Evolutionary conservation across 768 basidiomycete genomes (phyloP), one percentile per base, ranked within the genome.

Genomic region (Polyporus arcularius): DNA sequence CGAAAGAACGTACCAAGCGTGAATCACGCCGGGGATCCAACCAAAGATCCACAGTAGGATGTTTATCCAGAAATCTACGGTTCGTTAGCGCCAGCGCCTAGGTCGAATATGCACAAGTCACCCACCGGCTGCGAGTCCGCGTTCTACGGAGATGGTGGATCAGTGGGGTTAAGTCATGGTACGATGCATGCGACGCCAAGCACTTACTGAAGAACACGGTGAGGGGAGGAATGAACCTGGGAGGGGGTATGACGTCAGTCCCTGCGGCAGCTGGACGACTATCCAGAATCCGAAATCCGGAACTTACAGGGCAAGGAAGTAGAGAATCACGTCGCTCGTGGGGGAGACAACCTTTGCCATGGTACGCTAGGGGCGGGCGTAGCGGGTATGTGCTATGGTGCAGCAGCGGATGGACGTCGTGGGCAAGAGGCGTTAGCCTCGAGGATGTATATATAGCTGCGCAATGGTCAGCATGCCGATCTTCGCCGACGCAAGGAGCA

Each of bases 11-110:
- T 59, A 80, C 78, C 75, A 79, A 35, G 79, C 77, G 41, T 80
- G 78, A 18, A 79, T 53, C n/a, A 75, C 67, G 45, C 77, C 79
- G 4, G 79, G 79, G 21, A 80, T 75, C 78, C 78, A 81, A 10
- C 75, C 79, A 10, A 81, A 70, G 45, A 79, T 68, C 71, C 75
- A 79, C 11, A 81, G 70, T 0, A 72, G 66, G 61, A 79, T 69
- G 58, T 79, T 79, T 55, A 78, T 75, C 67, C 67, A 70, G 53
- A 78, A 54, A 35, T 78, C 76, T 76, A 55, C 28, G 8, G 46
- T 48, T 12, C 5, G 21, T 48, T 12, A 48, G n/a, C 46, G 11
- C 28, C 8, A 18, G 26, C 46, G 28, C 28, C 21, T 9, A 30
- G 46, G 12, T 30, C 21, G 4, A 18, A 28, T 6, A 10, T 30